Base-by-base conservation (phyloP, 2,329 filamentous ascomycete genomes). In the Coleophoma crateriformis region DNA sequence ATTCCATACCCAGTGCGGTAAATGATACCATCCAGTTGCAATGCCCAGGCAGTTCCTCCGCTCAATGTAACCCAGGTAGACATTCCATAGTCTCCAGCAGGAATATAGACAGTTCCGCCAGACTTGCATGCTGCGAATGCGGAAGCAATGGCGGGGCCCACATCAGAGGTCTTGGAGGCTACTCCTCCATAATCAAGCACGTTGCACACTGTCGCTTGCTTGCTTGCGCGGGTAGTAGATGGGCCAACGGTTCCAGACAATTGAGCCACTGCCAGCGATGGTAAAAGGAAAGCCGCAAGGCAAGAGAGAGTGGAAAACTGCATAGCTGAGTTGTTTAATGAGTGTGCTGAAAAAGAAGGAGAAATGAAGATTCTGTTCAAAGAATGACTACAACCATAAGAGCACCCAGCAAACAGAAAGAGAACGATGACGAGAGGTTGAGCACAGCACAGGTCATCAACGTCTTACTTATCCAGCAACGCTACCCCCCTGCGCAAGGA, bases 1-100 rank as follows among this genome's bases (percentile, higher is more conserved):
- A 47, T 17, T 33, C 57, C 56, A 13, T 40, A 58, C 56, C 76
- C 73, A n/a, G 70, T 75, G 1, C 77, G 71, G 57, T 74, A 74
- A 51, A 81, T 75, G 27, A 67, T 69, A 17, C 77, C 77, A 58
- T 80, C 77, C 37, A 79, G 65, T 54, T 78, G 74, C 14, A 80
- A 61, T 2, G 74, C 75, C 67, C 71, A 75, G 10, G 66, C 71
- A 12, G 64, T 68, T 14, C 76, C 76, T 13, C 70, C 69, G 19
- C 61, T 70, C 46, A 80, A 63, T 0, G 61, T 71, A 3, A 75
- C 74, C 73, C 73, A 79, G 0, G 71, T 76, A 7, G 62, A 60
- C 54, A 81, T 66, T 5, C 71, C 74, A 61, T 74, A 78, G 53
- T 75, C 41, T 33, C 43, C 48, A 12, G 46, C 38, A 35, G 46